phyloP scores from a whole-genome alignment of 1,139 yeast genomes.

The Pichia sp. region DNA sequence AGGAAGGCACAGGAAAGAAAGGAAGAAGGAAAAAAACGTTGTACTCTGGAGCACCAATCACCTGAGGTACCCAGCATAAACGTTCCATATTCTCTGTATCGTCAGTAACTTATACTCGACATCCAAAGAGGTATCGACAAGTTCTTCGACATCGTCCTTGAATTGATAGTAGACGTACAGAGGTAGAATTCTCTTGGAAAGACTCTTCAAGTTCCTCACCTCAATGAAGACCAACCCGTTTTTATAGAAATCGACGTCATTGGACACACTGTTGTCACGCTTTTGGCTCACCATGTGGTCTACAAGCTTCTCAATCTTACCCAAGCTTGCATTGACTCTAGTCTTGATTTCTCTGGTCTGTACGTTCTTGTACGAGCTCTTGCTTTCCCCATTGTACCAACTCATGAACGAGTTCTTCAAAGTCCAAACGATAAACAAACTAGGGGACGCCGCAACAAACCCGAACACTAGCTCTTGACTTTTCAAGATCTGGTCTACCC shows the following conservation, averaged over 20 bases:
- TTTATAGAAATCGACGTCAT: conserved; percentile 27
- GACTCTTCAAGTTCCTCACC: conserved; percentile 47
- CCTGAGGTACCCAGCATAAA: conserved; percentile 38
- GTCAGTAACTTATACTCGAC: conserved; percentile 39
- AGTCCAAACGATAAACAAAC: conserved; percentile 55
- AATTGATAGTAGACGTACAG: conserved; percentile 44
- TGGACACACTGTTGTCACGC: neutral
- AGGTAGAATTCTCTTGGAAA: conserved; percentile 49
- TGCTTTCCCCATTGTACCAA: conserved; percentile 14
- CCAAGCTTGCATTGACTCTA: conserved; percentile 46
- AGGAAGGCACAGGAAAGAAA: no score
- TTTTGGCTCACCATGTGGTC: conserved; percentile 8
- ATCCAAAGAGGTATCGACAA: conserved; percentile 36
- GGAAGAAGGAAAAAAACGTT: no score
- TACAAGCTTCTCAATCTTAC: conserved; percentile 53
- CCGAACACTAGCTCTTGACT: conserved; percentile 94
- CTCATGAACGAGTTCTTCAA: conserved; percentile 26
- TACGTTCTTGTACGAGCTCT: neutral
- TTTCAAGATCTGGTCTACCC: conserved; percentile 83
- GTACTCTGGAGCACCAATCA: neutral
- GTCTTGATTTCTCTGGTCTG: conserved; percentile 15
- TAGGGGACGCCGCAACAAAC: conserved; percentile 82
- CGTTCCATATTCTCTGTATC: conserved; percentile 52
- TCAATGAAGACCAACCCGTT: conserved; percentile 59
- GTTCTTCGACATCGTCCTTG: conserved; percentile 53